Evolutionary conservation across 768 basidiomycete genomes (phyloP), one percentile per base, ranked within the genome.

Genomic region (Lactifluus pinguis): DNA sequence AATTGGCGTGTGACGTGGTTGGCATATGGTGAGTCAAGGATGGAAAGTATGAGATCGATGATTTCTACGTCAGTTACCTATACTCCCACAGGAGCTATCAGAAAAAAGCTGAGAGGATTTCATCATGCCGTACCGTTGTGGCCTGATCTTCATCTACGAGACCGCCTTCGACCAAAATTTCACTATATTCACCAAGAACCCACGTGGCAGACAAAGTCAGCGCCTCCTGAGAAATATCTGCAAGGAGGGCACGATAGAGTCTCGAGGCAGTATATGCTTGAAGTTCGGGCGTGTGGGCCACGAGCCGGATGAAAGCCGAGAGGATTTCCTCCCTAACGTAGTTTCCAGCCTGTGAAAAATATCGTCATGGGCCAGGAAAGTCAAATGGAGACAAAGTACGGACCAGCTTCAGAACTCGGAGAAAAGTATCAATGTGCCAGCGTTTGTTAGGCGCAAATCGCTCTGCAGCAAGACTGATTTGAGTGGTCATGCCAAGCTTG

Each of bases 351-450:
- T 98, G 64, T 5, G 39, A 32, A 30, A 53, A 54, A 49, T 13
- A 9, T 57, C 36, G 3, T 17, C 14, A 57, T 13, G 8, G 7
- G 21, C 29, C n/a, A 9, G 10, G 25, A 29, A 29, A 42, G 30
- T 19, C 2, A 32, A n/a, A 44, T 15, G 7, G 59, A 21, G 44
- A 44, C 39, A 42, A 45, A 21, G 2, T 3, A 77, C 87, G 59
- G 61, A 95, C 95, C 69, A 98, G 75, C 72, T 94, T 95, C 63
- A 99, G 73, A 2, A 93, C 91, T 32, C 97, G 83, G 51, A 99
- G 74, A 4, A 98, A 91, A 0, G 97, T 98, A 72, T 98, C 97
- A 55, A 99, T 99, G 71, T 99, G 97, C 95, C 95, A 99, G 65
- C 97, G 81, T 74, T 95, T 95, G 73, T 95, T 98, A 0, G 97